Conservation (phyloP, 73 alveolate species). For the Tetrahymena malaccensis region DNA sequence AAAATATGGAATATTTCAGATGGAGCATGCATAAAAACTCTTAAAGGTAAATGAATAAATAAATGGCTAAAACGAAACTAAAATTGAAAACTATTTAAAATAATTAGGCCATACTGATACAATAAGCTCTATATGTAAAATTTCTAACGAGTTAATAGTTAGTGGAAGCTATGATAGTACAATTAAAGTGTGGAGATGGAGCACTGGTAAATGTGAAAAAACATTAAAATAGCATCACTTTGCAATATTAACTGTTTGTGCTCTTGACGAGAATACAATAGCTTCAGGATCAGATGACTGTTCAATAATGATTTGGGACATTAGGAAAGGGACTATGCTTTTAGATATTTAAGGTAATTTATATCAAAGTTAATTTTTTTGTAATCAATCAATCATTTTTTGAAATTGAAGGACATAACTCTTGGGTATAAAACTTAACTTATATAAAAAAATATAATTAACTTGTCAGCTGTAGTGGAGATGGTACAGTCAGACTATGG, state of each 20-base stretch:
- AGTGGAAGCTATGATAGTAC: constrained; percentile 1
- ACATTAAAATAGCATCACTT: not conserved
- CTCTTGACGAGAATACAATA: not conserved
- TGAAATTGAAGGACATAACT: not conserved
- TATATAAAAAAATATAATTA: not conserved
- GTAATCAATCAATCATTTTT: not conserved
- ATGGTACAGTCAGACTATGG: not conserved
- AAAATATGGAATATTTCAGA: not conserved
- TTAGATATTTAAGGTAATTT: not conserved
- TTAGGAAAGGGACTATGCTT: not conserved
- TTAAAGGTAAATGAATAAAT: not conserved
- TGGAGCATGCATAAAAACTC: not conserved
- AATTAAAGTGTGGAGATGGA: not conserved
- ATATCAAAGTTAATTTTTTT: not conserved
- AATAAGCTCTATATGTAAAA: not conserved
- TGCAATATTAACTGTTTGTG: not conserved
- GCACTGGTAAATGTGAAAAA: not conserved
- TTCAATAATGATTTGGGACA: not conserved
- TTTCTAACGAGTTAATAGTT: not conserved
- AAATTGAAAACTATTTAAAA: not conserved
- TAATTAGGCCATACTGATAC: not conserved
- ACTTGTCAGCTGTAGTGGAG: not conserved
- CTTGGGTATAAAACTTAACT: not conserved
- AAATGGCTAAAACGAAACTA: not conserved
- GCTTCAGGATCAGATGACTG: not conserved